A percentile compares a stretch with the other conserved stretches of the same genome.
Conservation (phyloP, 805 yeast genomes). For the Ogataea nitratoaversa region DNA sequence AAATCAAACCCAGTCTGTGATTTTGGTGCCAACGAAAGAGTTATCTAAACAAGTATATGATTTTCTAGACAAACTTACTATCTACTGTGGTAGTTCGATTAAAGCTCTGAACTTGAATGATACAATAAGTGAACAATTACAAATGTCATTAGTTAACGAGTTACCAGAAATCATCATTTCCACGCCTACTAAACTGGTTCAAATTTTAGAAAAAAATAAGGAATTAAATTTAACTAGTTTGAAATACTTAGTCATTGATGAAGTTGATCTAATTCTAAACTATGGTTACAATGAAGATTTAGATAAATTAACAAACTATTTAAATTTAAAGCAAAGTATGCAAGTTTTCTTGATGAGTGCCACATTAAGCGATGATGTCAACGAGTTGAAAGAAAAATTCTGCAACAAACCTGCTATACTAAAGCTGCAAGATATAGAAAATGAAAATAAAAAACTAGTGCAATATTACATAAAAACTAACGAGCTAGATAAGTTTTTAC, state of each 20-base stretch:
- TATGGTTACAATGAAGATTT: slow-evolving; percentile 91
- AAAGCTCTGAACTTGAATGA: slow-evolving; percentile 61
- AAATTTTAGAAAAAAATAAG: slow-evolving; percentile 42
- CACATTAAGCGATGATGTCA: slow-evolving; percentile 82
- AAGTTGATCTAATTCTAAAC: slow-evolving; percentile 85
- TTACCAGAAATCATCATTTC: slow-evolving; percentile 79
- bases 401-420: slow-evolving; percentile 82
- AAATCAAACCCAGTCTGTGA: slow-evolving; percentile 48
- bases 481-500: slow-evolving; percentile 87
- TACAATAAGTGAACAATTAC: slow-evolving; percentile 63
- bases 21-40: slow-evolving; percentile 92
- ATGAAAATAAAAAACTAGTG: slow-evolving; percentile 53
- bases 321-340: slow-evolving; percentile 69
- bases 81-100: slow-evolving; percentile 66
- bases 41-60: slow-evolving; percentile 78
- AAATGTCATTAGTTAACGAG: slow-evolving; percentile 63
- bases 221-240: slow-evolving; percentile 51
- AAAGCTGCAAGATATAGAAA: slow-evolving; percentile 64
- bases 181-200: slow-evolving; percentile 78
- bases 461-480: slow-evolving; percentile 85
- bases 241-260: slow-evolving; percentile 81
- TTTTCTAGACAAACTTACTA: slow-evolving; percentile 63
- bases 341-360: slow-evolving; percentile 97
- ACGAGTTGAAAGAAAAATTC: slow-evolving; percentile 67
- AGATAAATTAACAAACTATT: slow-evolving; percentile 51